phyloP scores from a whole-genome alignment of 73 alveolate species.

The Loxodes magnus region DNA sequence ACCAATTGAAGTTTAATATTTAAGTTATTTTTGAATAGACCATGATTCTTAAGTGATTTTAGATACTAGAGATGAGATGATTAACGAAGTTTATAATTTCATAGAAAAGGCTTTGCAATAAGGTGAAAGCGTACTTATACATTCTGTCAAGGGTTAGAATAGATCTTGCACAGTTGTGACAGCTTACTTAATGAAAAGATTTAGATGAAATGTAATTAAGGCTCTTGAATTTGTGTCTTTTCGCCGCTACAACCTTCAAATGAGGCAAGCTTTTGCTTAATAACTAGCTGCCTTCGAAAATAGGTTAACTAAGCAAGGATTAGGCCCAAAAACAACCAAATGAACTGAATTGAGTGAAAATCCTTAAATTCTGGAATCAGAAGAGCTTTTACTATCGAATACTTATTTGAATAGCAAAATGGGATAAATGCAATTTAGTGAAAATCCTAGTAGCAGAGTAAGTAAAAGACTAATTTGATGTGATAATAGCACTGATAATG shows the following conservation, averaged over 20 bases:
- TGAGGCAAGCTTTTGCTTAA: constrained; percentile 48
- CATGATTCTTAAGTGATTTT: constrained; percentile 67
- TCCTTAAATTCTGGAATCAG: constrained; percentile 39
- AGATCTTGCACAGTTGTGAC: constrained; percentile 88
- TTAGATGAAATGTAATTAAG: constrained; percentile 64
- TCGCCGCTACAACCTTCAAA: constrained; percentile 69
- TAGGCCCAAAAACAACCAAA: constrained; percentile 49
- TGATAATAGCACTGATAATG: background rate
- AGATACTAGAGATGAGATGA: constrained; percentile 81
- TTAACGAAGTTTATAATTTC: constrained; percentile 78
- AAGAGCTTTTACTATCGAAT: constrained; percentile 69
- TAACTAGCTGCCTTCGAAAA: constrained; percentile 65
- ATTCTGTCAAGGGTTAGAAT: constrained; percentile 93
- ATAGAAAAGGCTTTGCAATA: constrained; percentile 83
- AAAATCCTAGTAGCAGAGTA: too few relatives aligned
- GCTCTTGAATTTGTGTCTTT: constrained; percentile 65
- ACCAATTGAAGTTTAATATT: constrained; percentile 80
- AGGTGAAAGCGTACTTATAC: constrained; percentile 96
- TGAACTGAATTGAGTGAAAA: constrained; percentile 83
- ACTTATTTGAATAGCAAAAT: constrained; percentile 72
- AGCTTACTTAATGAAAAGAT: constrained; percentile 85
- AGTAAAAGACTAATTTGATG: constrained; percentile 3
- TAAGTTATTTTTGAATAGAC: constrained; percentile 86
- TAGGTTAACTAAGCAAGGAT: constrained; percentile 36
- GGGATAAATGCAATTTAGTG: constrained; percentile 62